Evolutionary conservation across 768 basidiomycete species (phyloP), one percentile per base, ranked within the genome.

Genomic region (Artomyces pyxidatus): DNA sequence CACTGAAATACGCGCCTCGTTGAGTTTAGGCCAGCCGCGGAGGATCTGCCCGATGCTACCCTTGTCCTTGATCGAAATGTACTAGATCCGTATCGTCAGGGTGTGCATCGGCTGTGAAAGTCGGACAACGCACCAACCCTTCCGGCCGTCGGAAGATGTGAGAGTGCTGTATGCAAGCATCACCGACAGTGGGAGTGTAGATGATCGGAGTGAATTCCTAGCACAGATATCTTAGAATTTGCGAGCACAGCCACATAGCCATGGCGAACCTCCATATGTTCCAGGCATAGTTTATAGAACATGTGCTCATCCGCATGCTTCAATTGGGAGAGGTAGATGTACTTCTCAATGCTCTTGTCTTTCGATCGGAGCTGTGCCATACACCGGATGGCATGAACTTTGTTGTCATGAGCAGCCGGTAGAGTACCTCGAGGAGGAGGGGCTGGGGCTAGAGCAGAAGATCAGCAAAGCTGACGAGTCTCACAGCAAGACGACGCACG

Each of bases 131-230:
- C 55, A 92, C 78, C 64, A 84, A 65, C 37, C 87, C 87, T 61
- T 89, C 86, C 0, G 86, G 80, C 35, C 76, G 73, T 54, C 85
- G 72, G 62, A 82, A 89, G 55, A 83, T 89, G 52, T 84, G 79
- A 19, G 83, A 86, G 68, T 79, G 92, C 59, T 88, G 83, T 56
- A 88, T 63, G 61, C 90, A 93, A 3, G 91, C 92, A 58, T 94
- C 89, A 22, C 92, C 92, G 25, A 95, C 90, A 12, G 88, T 90
- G 0, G 92, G 92, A 0, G 92, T 95, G 63, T 94, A 95, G 48
- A 95, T 89, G 37, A 93, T 74, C 12, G 92, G 91, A 11, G 74
- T 76, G 47, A 80, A 67, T 61, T 77, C 78, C 72, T 76, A 55
- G 4, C 12, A n/a, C 17, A 10, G 23, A 37, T 19, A 28, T 23